Conservation (phyloP, 2,329 filamentous ascomycete genomes). For the Aspergillus thermomutatus region DNA sequence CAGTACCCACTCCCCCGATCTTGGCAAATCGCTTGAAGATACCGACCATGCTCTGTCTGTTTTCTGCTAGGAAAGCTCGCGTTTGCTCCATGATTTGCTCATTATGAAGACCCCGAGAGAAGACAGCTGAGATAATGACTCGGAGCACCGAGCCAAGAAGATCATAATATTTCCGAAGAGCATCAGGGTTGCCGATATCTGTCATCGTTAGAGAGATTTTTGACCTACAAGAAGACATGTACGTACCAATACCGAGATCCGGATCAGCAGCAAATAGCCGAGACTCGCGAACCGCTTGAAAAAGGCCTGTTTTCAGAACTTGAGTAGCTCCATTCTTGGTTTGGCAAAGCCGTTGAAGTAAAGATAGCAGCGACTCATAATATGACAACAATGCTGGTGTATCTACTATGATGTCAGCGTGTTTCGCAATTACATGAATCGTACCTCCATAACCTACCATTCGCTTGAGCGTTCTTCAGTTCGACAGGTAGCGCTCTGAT, state of each 20-base stretch:
- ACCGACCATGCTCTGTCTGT: constrained; percentile 78
- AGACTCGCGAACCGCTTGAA: constrained; percentile 75
- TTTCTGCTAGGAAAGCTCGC: constrained; percentile 74
- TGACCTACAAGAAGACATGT: background rate
- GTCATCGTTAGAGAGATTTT: constrained; percentile 14
- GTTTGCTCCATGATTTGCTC: constrained; percentile 68
- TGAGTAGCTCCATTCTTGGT: constrained; percentile 79
- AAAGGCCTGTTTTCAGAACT: constrained; percentile 84
- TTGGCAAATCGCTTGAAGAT: constrained; percentile 87
- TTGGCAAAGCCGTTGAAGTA: constrained; percentile 81
- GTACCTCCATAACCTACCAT: constrained; percentile 48
- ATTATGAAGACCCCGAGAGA: constrained; percentile 79
- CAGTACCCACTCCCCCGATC: constrained; percentile 56
- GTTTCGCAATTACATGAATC: too few relatives aligned
- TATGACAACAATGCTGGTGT: constrained; percentile 55
- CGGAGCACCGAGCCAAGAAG: constrained; percentile 77
- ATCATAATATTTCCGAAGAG: constrained; percentile 77
- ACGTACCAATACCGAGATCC: constrained; percentile 73
- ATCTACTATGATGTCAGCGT: constrained; percentile 38
- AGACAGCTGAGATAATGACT: constrained; percentile 75
- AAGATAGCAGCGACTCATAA: constrained; percentile 72
- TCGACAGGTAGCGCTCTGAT: constrained; percentile 75
- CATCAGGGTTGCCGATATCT: constrained; percentile 65
- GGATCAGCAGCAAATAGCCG: constrained; percentile 87
- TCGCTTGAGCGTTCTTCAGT: constrained; percentile 56